Conservation (phyloP, 306 rosid species). For the Medicago truncatula region MtrunA17r5.0-ANR NC_053045.1:3947001-3947500, state of each 20-base stretch:
- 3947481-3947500: not conserved
- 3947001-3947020: conserved; percentile 13
- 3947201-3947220: not conserved
- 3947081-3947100: not conserved
- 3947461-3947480: conserved; percentile 26
- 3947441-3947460: conserved; percentile 31
- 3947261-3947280: conserved; percentile 38
- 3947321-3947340: conserved; percentile 44
- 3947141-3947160: conserved; percentile 41
- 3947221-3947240: conserved; percentile 42
- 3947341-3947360: not conserved
- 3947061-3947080: not conserved
- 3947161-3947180: conserved; percentile 49
- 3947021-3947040: not conserved
- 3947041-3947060: not conserved
- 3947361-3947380: conserved; percentile 48
- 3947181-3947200: conserved; percentile 43
- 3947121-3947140: conserved; percentile 16
- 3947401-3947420: conserved; percentile 35
- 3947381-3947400: conserved; percentile 26
- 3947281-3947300: conserved; percentile 1
- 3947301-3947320: not conserved
- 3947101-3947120: conserved; percentile 7
- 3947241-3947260: conserved; percentile 42
- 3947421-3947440: conserved; percentile 32